These are phyloP conservation scores for Verticillium isaacii DNA, from an alignment of 2,329 filamentous ascomycete genomes.

Conservation along the genomic window DNA sequence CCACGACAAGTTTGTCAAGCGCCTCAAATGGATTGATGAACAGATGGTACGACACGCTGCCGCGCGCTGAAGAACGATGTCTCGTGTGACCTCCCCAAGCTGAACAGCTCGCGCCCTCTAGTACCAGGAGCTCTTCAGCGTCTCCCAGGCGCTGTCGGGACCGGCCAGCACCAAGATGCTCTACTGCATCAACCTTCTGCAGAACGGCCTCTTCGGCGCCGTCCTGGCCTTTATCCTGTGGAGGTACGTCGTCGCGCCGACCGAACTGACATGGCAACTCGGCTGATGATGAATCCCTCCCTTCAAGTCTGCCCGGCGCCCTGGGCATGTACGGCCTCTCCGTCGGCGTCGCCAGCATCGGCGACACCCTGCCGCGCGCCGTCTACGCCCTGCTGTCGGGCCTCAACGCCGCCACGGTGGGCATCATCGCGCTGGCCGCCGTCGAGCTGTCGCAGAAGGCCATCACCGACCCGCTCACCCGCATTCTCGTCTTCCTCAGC, in stretches of 20 bases:
- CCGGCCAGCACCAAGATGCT: constrained; percentile 68
- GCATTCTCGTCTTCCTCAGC: constrained; percentile 59
- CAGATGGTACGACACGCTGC: constrained; percentile 43
- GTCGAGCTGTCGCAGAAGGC: constrained; percentile 64
- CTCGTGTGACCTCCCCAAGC: not conserved
- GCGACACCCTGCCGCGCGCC: constrained; percentile 50
- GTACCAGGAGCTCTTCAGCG: constrained; percentile 69
- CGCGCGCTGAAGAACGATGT: not conserved
- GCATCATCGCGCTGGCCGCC: constrained; percentile 66
- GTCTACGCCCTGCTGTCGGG: constrained; percentile 69
- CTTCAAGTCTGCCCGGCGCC: constrained; percentile 60
- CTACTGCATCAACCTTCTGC: constrained; percentile 63
- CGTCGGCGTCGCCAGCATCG: constrained; percentile 58
- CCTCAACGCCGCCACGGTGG: constrained; percentile 67
- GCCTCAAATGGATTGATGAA: constrained; percentile 62
- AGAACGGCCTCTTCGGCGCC: constrained; percentile 53
- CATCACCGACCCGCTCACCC: constrained; percentile 59
- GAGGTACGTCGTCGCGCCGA: constrained; percentile 39
- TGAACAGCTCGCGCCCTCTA: constrained; percentile 18
- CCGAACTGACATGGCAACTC: no score
- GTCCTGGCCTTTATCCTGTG: constrained; percentile 58
- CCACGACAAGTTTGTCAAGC: constrained; percentile 56
- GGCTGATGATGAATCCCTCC: no score
- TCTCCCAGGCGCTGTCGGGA: constrained; percentile 63
- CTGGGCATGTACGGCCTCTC: constrained; percentile 65